phyloP scores from a whole-genome alignment of 2,329 filamentous ascomycete genomes.

The Macrophomina pseudophaseolina region DNA sequence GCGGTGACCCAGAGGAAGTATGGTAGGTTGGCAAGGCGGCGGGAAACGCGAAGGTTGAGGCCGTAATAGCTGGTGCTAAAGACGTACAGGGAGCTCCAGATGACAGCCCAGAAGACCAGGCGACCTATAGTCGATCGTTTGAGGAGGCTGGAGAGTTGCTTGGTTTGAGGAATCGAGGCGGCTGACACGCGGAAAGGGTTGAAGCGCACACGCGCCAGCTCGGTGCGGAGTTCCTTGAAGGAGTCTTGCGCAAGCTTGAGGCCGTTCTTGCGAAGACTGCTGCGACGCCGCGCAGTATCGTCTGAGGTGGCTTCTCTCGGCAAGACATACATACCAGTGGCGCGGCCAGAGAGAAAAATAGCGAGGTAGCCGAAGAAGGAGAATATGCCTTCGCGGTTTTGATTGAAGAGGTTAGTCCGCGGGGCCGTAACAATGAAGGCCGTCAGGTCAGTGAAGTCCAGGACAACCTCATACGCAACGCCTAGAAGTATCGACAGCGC shows the following conservation, averaged over 20 bases:
- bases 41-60: constrained; percentile 76
- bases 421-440: constrained; percentile 82
- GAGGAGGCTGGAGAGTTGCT: constrained; percentile 51
- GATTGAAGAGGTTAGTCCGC: constrained; percentile 77
- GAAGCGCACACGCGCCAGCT: constrained; percentile 1
- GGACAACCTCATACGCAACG: constrained; percentile 72
- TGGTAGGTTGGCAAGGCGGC: constrained; percentile 88
- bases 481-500: constrained; percentile 72
- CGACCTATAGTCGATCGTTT: constrained; percentile 65
- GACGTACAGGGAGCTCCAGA: constrained; percentile 75
- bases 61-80: constrained; percentile 74
- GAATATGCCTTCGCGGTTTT: constrained; percentile 95
- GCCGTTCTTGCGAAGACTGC: constrained; percentile 5
- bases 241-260: constrained; percentile 13
- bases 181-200: constrained; percentile 10
- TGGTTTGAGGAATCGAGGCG: constrained; percentile 21
- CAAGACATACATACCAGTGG: constrained; percentile 78
- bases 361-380: constrained; percentile 93
- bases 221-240: background rate
- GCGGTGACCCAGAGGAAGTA: constrained; percentile 93
- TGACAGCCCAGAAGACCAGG: constrained; percentile 66
- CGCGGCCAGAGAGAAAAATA: constrained; percentile 90
- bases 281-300: background rate
- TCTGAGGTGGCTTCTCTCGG: constrained; percentile 39
- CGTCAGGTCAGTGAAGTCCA: constrained; percentile 75